Conservation (phyloP, 805 yeast species). For the Ascoidea asiatica region DNA sequence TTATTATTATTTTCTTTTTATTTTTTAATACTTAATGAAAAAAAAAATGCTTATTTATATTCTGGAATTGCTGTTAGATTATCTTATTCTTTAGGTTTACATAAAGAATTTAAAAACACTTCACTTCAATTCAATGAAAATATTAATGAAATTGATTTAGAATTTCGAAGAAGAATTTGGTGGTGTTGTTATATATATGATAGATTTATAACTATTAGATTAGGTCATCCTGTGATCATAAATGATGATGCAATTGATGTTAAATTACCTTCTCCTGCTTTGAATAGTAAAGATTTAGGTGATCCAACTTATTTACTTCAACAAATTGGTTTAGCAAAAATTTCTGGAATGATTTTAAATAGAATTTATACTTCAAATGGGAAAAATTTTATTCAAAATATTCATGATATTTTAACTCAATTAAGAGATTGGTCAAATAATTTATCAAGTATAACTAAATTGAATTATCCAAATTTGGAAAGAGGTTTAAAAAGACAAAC, state of each 20-base stretch:
- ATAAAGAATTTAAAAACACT: neutral
- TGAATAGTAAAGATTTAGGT: neutral
- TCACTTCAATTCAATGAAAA: neutral
- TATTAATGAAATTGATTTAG: neutral
- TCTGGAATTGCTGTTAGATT: conserved; percentile 6
- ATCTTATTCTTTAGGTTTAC: conserved; percentile 7
- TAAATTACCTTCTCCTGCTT: neutral
- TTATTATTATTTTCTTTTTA: conserved; percentile 4
- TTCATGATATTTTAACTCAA: conserved; percentile 4
- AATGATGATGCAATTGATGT: conserved; percentile 7
- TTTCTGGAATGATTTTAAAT: conserved; percentile 5
- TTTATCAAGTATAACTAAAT: neutral
- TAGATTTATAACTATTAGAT: conserved; percentile 2
- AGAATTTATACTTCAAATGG: conserved; percentile 3
- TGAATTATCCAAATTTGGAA: conserved; percentile 2
- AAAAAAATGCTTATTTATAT: conserved; percentile 6
- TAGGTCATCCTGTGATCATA: conserved; percentile 9
- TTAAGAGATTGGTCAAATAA: conserved; percentile 5
- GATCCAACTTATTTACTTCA: conserved; percentile 2
- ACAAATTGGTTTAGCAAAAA: conserved; percentile 4
- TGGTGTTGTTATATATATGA: conserved; percentile 8
- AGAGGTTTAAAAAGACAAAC: conserved; percentile 1
- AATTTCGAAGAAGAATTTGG: conserved; percentile 5
- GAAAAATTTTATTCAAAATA: conserved; percentile 6
- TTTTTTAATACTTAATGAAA: conserved; percentile 3